Evolutionary conservation across 768 basidiomycete genomes (phyloP).

Genomic region (Russula griseocarnosa): DNA sequence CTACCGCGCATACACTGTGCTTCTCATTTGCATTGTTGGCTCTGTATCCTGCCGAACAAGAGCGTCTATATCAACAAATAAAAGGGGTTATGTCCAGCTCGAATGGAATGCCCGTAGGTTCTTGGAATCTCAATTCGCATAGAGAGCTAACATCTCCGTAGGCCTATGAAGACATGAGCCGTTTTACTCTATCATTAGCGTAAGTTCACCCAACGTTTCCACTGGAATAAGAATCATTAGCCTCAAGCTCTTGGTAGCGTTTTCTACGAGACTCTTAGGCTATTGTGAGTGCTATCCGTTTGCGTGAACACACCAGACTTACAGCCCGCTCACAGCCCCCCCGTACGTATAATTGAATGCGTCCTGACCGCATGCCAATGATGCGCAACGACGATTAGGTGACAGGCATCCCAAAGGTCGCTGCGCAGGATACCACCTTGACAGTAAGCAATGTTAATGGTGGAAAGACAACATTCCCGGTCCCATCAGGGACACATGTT

Average conservation of each 20-base stretch:
- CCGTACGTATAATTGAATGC: constrained; percentile 2
- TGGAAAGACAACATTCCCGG: constrained; percentile 39
- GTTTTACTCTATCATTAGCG: constrained; percentile 9
- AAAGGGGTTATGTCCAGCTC: neutral
- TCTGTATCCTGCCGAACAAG: constrained; percentile 42
- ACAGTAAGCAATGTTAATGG: constrained; percentile 38
- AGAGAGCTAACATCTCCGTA: neutral
- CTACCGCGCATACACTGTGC: constrained; percentile 38
- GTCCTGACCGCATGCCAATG: neutral
- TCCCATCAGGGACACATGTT: constrained; percentile 44
- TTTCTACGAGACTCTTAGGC: constrained; percentile 47
- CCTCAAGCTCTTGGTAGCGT: constrained; percentile 36
- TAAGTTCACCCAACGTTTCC: too few relatives aligned
- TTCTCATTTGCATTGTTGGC: constrained; percentile 43
- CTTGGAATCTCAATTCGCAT: neutral
- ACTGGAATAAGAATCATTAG: neutral
- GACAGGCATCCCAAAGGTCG: constrained; percentile 42
- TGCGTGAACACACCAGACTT: neutral
- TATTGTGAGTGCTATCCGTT: constrained; percentile 33
- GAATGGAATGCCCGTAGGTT: neutral
- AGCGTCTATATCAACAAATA: constrained; percentile 5
- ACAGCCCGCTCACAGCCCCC: constrained; percentile 5
- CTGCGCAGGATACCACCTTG: constrained; percentile 45
- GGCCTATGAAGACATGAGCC: neutral
- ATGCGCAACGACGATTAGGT: constrained; percentile 38